These are phyloP conservation scores for Alisma plantagoaquatica DNA, from an alignment of 106 monocot genomes.

Conservation along the genomic window DNA sequence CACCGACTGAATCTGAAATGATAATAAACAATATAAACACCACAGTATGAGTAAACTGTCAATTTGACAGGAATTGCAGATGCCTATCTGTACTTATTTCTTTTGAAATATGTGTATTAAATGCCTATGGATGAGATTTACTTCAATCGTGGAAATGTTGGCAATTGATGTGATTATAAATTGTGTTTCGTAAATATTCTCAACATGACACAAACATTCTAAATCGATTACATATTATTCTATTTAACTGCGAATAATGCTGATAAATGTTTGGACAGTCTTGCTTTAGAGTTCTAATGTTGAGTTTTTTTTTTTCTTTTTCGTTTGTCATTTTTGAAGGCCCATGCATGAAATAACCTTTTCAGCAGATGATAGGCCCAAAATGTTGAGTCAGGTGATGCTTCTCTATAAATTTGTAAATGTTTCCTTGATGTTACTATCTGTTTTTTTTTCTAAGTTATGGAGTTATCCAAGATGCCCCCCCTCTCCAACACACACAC, in stretches of 20 bases:
- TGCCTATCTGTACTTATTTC: no score
- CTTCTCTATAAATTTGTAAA: background rate
- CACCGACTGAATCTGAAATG: background rate
- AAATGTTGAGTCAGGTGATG: slow-evolving; percentile 22
- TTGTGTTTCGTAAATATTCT: background rate
- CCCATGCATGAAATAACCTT: slow-evolving; percentile 24
- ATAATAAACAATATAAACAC: background rate
- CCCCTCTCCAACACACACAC: no score
- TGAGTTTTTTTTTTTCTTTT: background rate
- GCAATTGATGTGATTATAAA: background rate
- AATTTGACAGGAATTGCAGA: no score
- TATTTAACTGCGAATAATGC: background rate
- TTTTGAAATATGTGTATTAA: no score
- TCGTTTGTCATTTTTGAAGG: slow-evolving; percentile 1
- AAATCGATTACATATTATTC: background rate
- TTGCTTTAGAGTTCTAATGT: background rate
- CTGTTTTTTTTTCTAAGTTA: no score
- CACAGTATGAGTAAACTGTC: background rate
- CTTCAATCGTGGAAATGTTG: background rate
- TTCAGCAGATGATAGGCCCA: slow-evolving; percentile 17
- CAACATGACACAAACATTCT: background rate
- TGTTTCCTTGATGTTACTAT: no score
- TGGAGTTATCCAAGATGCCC: no score
- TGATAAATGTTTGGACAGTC: background rate
- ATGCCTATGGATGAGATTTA: no score